Percentiles rank a stretch among this genome's conserved stretches.
phyloP scores from a whole-genome alignment of 495 filamentous ascomycete species.

The Elaphomyces granulatus region DNA sequence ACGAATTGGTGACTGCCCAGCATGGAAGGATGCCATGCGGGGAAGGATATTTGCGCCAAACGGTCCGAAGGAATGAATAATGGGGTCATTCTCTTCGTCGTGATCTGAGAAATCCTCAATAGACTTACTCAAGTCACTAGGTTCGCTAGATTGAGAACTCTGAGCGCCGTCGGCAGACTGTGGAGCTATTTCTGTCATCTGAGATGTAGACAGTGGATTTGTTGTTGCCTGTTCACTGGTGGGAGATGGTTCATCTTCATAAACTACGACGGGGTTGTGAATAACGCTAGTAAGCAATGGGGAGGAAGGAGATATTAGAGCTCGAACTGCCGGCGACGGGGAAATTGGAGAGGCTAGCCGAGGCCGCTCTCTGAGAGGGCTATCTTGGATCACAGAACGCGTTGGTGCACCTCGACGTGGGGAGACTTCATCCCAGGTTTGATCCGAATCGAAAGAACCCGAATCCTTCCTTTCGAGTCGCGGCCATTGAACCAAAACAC shows the following conservation, averaged over 20 bases:
- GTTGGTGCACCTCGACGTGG: slow-evolving; percentile 21
- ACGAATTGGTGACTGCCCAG: slow-evolving; percentile 39
- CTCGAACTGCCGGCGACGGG: slow-evolving; percentile 47
- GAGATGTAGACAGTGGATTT: slow-evolving; percentile 10
- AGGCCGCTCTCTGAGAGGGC: slow-evolving; percentile 48
- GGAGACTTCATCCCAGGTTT: slow-evolving; percentile 49
- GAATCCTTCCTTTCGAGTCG: slow-evolving; percentile 43
- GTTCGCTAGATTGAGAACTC: slow-evolving; percentile 38
- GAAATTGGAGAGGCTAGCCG: slow-evolving; percentile 58
- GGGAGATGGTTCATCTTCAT: slow-evolving; percentile 41
- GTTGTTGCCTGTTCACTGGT: slow-evolving; percentile 5
- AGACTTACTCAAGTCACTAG: slow-evolving; percentile 42
- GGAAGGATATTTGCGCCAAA: slow-evolving; percentile 69
- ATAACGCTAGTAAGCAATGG: slow-evolving; percentile 26
- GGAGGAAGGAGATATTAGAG: slow-evolving; percentile 29
- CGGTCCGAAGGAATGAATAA: slow-evolving; percentile 79
- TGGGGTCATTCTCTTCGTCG: slow-evolving; percentile 86
- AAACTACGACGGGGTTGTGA: slow-evolving; percentile 42
- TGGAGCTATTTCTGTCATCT: slow-evolving; percentile 14
- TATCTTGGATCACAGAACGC: slow-evolving; percentile 32
- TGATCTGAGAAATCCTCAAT: slow-evolving; percentile 54
- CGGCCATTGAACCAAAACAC: slow-evolving; percentile 83
- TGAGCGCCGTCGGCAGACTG: slow-evolving; percentile 14
- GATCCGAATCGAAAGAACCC: slow-evolving; percentile 48
- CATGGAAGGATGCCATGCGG: slow-evolving; percentile 59